Base-by-base conservation (phyloP, 2,329 filamentous ascomycete genomes). In the Seiridium unicorne region DNA sequence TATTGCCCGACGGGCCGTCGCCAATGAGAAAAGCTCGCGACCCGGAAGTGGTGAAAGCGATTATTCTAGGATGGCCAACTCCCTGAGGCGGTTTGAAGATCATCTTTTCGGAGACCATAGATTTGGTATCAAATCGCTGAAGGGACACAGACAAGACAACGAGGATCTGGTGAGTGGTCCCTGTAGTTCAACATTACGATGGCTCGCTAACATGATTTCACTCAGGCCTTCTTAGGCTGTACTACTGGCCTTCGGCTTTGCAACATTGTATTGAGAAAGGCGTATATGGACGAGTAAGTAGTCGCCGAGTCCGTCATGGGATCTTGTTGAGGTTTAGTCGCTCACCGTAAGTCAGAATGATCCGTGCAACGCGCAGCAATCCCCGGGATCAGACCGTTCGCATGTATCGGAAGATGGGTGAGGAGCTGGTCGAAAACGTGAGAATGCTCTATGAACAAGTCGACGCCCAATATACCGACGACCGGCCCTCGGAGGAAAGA, bases 201-300 rank as follows among this genome's bases (percentile, higher is more conserved):
- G 34, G 35, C 49, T 48, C 10, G 32, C 26, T 18, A 10, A 7
- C 6, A 13, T 34, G 34, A 6, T 53, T 38, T n/a, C 38, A 26
- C 26, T 7, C 35, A 84, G 81, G 81, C 79, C 1, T 86, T 85
- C 66, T 74, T 85, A 9, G 80, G 80, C 47, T 77, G 84, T 4
- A 84, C 82, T 3, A 84, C 84, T 74, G 79, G 82, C 58, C 77
- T 81, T 2, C 77, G 83, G 3, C 76, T 86, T 4, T 85, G 82
- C 67, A 83, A 85, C 60, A 84, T 86, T 58, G 78, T 86, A 11
- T 70, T 84, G 31, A 78, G 83, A 18, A 81, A 81, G 58, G 77
- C 81, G n/a, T 84, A 84, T 65, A 66, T 85, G 48, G 72, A 76
- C 51, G 78, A 84, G 81, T 84, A 71, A 55, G 77, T 66, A 26